Percentiles rank a stretch among this genome's conserved stretches.
These are phyloP conservation scores for Juncus effusus DNA, from an alignment of 176 grass and related monocot species.

Conservation along the genomic window DNA sequence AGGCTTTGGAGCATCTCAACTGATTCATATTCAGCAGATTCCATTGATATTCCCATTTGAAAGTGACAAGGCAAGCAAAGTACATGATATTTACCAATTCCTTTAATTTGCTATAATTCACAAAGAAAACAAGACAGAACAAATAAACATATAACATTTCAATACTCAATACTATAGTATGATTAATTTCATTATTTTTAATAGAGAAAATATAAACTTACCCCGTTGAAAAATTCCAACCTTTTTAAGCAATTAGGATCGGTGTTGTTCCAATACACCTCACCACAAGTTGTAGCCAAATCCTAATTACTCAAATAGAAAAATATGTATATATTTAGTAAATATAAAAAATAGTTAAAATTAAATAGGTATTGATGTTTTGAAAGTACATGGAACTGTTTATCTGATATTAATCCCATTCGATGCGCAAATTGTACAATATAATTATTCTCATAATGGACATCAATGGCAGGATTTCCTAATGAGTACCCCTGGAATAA, in stretches of 20 bases:
- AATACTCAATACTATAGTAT: not conserved
- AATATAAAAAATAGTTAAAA: not conserved
- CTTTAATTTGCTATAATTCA: conserved; percentile 42
- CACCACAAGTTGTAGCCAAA: conserved; percentile 44
- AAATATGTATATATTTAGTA: not conserved
- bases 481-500: conserved; percentile 51
- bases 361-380: not conserved
- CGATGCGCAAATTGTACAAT: conserved; percentile 44
- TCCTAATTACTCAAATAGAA: conserved; percentile 24
- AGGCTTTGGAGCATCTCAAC: conserved; percentile 20
- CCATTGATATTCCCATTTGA: conserved; percentile 42
- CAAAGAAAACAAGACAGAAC: not conserved
- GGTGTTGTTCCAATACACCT: conserved; percentile 49
- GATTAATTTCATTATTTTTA: conserved; percentile 1
- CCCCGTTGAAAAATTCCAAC: conserved; percentile 33
- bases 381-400: conserved; percentile 44
- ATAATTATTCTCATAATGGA: conserved; percentile 46
- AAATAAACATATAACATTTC: not conserved
- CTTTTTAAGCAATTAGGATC: conserved; percentile 35
- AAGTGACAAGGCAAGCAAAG: conserved; percentile 47
- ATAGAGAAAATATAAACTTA: conserved; percentile 16
- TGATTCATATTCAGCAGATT: conserved; percentile 35
- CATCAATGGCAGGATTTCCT: conserved; percentile 48
- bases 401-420: conserved; percentile 60
- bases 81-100: conserved; percentile 51